These are phyloP conservation scores for Coemansia sp. DNA, from an alignment of 371 early-diverging fungal genomes.

Conservation along the genomic window DNA sequence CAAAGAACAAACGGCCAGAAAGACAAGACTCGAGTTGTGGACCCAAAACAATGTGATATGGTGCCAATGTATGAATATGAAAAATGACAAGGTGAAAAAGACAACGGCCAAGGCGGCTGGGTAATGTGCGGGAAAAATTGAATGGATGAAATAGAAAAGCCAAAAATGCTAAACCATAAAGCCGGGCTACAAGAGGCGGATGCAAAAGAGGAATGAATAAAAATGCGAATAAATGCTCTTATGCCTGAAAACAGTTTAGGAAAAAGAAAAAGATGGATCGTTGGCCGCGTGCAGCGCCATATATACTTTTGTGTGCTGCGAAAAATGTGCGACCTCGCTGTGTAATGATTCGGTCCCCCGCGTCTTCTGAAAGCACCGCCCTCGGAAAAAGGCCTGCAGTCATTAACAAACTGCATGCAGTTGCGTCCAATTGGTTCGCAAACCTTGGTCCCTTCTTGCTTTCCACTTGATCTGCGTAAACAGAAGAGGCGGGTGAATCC, in stretches of 20 bases:
- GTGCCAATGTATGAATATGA: conserved; percentile 4
- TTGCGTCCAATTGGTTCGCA: background rate
- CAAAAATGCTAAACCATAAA: background rate
- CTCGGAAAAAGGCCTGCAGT: conserved; percentile 1
- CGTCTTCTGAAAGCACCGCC: conserved; percentile 1
- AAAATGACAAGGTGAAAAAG: background rate
- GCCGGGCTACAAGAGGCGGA: background rate
- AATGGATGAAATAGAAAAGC: background rate
- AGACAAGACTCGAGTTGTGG: background rate
- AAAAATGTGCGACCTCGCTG: background rate
- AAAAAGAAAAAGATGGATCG: background rate
- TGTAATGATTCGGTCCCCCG: background rate
- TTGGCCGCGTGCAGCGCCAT: conserved; percentile 1
- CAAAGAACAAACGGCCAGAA: background rate
- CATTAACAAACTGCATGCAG: background rate
- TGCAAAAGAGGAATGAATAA: conserved; percentile 1
- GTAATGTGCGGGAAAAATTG: background rate
- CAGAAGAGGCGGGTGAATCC: conserved; percentile 1
- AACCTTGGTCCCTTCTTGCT: background rate
- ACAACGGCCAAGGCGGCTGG: conserved; percentile 1
- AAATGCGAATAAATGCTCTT: conserved; percentile 1
- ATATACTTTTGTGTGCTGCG: background rate
- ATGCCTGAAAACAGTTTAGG: background rate
- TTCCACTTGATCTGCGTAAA: background rate
- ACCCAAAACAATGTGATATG: background rate